A percentile compares a stretch with the other conserved stretches of the same genome.
phyloP scores from a whole-genome alignment of 345 rosid genomes.

The Corchorus capsularis region DNA sequence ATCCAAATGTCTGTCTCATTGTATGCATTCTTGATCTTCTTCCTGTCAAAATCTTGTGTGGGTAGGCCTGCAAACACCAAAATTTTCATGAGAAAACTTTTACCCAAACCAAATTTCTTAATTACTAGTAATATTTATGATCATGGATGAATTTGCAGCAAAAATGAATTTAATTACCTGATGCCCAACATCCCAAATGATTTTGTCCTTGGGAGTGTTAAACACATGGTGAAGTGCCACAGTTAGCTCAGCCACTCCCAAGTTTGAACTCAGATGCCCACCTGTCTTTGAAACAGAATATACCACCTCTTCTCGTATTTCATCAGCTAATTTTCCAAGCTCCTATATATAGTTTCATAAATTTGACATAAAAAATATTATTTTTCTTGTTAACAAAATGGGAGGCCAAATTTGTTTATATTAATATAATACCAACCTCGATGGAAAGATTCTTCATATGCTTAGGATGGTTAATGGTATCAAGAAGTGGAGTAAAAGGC shows the following conservation, averaged over 20 bases:
- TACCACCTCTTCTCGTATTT: conserved; percentile 47
- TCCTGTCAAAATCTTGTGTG: conserved; percentile 51
- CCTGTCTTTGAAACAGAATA: conserved; percentile 52
- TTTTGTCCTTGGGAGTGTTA: conserved; percentile 47
- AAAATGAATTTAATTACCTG: conserved; percentile 30
- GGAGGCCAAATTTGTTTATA: background rate
- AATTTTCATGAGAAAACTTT: background rate
- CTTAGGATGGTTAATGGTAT: conserved; percentile 39
- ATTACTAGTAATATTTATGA: too few relatives aligned
- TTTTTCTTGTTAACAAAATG: background rate
- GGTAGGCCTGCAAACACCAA: conserved; percentile 34
- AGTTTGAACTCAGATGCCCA: conserved; percentile 51
- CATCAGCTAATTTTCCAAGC: conserved; percentile 39
- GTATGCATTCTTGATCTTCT: conserved; percentile 48
- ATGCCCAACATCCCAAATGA: conserved; percentile 67
- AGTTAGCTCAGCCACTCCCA: conserved; percentile 53
- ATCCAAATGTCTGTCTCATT: conserved; percentile 47
- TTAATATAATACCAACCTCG: conserved; percentile 24
- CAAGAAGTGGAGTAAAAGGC: conserved; percentile 46
- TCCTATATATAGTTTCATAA: conserved; percentile 36
- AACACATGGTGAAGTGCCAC: conserved; percentile 63
- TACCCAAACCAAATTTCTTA: background rate
- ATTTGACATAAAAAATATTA: background rate
- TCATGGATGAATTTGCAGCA: background rate
- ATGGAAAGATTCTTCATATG: conserved; percentile 46